Conservation (phyloP, 2,329 filamentous ascomycete species). For the Arthrobotrys musiformis region DNA sequence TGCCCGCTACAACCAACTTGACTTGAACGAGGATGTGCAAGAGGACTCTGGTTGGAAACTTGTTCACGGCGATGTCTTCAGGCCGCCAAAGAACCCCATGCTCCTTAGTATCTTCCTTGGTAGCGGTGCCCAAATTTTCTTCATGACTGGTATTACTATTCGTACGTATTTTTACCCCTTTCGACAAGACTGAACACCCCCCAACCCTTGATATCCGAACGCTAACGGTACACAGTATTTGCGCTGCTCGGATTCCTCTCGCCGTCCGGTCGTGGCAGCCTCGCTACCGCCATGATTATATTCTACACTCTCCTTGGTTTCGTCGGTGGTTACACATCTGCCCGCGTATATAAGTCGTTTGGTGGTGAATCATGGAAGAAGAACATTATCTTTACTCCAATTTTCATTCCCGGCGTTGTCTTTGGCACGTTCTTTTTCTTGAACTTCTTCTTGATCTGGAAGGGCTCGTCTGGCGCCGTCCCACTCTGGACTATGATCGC, state of each 20-base stretch:
- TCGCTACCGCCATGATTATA: slow-evolving; percentile 91
- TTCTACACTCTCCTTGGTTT: slow-evolving; percentile 94
- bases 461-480: slow-evolving; percentile 89
- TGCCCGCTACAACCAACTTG: slow-evolving; percentile 92
- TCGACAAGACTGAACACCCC: no score
- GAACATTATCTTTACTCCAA: slow-evolving; percentile 87
- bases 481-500: slow-evolving; percentile 97
- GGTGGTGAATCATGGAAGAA: slow-evolving; percentile 93
- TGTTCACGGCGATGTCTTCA: slow-evolving; percentile 97
- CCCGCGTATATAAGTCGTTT: slow-evolving; percentile 93
- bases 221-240: slow-evolving; percentile 68
- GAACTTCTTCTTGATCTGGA: slow-evolving; percentile 95
- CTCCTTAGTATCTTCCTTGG: slow-evolving; percentile 88
- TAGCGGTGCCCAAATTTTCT: slow-evolving; percentile 94
- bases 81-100: slow-evolving; percentile 82
- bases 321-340: slow-evolving; percentile 88
- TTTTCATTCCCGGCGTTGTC: slow-evolving; percentile 85
- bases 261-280: slow-evolving; percentile 91
- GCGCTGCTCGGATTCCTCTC: slow-evolving; percentile 94
- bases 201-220: slow-evolving; percentile 1
- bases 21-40: slow-evolving; percentile 92
- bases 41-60: slow-evolving; percentile 99
- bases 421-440: slow-evolving; percentile 91
- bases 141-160: slow-evolving; percentile 96
- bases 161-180: slow-evolving; percentile 62